These are phyloP conservation scores for Cladophialophora bantiana DNA, from an alignment of 2,329 filamentous ascomycete species.

Conservation along the genomic window DNA sequence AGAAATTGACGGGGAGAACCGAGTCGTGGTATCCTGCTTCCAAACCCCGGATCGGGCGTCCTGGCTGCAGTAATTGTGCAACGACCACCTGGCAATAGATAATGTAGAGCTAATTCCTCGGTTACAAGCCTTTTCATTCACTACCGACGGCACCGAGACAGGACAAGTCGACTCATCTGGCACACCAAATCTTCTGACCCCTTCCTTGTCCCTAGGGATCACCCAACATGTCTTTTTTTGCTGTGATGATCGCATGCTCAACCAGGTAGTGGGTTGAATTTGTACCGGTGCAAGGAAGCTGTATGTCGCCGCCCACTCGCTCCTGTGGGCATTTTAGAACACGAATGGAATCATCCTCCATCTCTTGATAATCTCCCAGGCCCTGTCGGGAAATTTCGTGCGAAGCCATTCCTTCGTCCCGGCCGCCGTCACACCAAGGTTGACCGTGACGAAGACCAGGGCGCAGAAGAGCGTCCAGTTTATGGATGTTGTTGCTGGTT, in stretches of 20 bases:
- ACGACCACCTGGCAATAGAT: neutral
- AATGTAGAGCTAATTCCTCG: neutral
- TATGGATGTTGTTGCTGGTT: conserved; percentile 49
- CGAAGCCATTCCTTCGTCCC: conserved; percentile 82
- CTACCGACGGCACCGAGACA: neutral
- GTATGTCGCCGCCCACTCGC: neutral
- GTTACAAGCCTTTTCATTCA: neutral
- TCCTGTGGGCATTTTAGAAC: neutral
- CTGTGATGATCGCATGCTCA: neutral
- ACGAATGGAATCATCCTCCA: conserved; percentile 30
- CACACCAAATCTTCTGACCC: neutral
- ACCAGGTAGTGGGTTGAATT: neutral
- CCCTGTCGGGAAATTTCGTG: conserved; percentile 64
- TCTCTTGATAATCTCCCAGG: conserved; percentile 22
- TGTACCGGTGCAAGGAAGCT: neutral
- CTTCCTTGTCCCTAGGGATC: neutral
- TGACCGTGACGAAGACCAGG: conserved; percentile 75
- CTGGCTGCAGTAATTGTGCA: too few relatives aligned
- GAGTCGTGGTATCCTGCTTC: too few relatives aligned
- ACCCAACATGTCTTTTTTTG: neutral
- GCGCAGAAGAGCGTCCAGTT: conserved; percentile 78
- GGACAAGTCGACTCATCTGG: neutral
- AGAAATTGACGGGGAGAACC: too few relatives aligned
- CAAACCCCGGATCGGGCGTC: too few relatives aligned
- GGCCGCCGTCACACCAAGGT: conserved; percentile 80